These are phyloP conservation scores for Botrytis pseudocinerea DNA, from an alignment of 2,329 filamentous ascomycete genomes.

Conservation along the genomic window DNA sequence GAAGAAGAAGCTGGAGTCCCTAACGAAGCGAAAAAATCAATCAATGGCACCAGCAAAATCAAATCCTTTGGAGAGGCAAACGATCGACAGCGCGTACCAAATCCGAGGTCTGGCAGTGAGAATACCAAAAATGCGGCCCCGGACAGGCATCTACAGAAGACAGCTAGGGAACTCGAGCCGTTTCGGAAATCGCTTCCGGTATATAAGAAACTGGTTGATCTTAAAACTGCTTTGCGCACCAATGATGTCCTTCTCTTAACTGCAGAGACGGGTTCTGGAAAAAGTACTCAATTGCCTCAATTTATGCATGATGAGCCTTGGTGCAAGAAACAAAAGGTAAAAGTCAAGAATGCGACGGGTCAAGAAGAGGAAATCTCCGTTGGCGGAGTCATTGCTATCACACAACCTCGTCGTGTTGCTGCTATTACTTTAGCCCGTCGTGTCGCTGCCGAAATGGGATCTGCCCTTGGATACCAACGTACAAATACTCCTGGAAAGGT, in stretches of 20 bases:
- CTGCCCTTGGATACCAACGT: conserved; percentile 50
- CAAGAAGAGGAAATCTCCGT: conserved; percentile 52
- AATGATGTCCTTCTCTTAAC: conserved; percentile 77
- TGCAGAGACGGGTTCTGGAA: conserved; percentile 92
- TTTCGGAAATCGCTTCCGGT: conserved; percentile 38
- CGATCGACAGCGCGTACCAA: conserved; percentile 5
- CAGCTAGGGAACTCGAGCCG: conserved; percentile 32
- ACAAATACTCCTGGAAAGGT: conserved; percentile 50
- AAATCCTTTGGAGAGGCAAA: background rate
- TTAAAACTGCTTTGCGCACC: conserved; percentile 35
- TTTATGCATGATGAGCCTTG: conserved; percentile 79
- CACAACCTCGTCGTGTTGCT: conserved; percentile 89
- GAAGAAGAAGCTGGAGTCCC: background rate
- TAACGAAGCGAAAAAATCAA: background rate
- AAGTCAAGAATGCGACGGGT: conserved; percentile 43
- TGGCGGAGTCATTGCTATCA: conserved; percentile 86
- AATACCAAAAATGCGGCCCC: conserved; percentile 14
- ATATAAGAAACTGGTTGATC: conserved; percentile 37
- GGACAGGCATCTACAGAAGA: conserved; percentile 29
- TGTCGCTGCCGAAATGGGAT: conserved; percentile 81
- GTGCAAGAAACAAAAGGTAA: conserved; percentile 65
- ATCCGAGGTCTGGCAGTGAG: conserved; percentile 11
- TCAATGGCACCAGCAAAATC: background rate
- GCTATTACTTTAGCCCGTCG: conserved; percentile 87
- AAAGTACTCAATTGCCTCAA: conserved; percentile 93